phyloP scores from a whole-genome alignment of 768 basidiomycete species.

The Leccinum disarticulatum region DNA sequence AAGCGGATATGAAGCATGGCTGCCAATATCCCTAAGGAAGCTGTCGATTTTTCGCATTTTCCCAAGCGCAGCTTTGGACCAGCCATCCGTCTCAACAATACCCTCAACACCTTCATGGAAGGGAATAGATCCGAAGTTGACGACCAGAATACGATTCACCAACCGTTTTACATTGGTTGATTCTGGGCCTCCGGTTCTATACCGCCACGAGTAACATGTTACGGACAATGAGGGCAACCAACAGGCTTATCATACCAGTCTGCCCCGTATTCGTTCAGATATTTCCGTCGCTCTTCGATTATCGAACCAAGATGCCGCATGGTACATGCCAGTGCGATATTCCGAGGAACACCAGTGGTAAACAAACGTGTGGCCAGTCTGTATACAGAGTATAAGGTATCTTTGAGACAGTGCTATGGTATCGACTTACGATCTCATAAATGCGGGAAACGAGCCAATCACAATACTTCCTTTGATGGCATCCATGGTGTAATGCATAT shows the following conservation, averaged over 20 bases:
- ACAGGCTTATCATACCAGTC: slow-evolving; percentile 35
- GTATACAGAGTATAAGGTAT: too few species aligned
- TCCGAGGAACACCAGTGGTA: background rate
- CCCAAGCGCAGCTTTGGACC: background rate
- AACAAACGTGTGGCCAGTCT: background rate
- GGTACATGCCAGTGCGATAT: background rate
- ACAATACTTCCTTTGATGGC: too few species aligned
- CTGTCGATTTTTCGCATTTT: background rate
- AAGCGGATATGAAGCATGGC: background rate
- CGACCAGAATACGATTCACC: slow-evolving; percentile 11
- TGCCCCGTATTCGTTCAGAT: slow-evolving; percentile 21
- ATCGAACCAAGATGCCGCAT: slow-evolving; percentile 25
- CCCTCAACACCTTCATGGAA: background rate
- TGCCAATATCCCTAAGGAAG: background rate
- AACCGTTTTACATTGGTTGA: slow-evolving; percentile 18
- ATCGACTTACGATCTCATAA: too few species aligned
- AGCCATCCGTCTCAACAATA: background rate
- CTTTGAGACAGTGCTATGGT: too few species aligned
- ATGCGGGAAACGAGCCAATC: too few species aligned
- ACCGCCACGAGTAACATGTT: background rate
- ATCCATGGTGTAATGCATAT: too few species aligned
- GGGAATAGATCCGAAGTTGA: slow-evolving; percentile 22
- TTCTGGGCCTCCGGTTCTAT: slow-evolving; percentile 25
- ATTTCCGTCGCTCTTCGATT: slow-evolving; percentile 27
- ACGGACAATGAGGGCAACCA: background rate